Evolutionary conservation across 345 rosid genomes (phyloP), one percentile per base, ranked within the genome.

Genomic region (Chamaenerion angustifolium): DNA sequence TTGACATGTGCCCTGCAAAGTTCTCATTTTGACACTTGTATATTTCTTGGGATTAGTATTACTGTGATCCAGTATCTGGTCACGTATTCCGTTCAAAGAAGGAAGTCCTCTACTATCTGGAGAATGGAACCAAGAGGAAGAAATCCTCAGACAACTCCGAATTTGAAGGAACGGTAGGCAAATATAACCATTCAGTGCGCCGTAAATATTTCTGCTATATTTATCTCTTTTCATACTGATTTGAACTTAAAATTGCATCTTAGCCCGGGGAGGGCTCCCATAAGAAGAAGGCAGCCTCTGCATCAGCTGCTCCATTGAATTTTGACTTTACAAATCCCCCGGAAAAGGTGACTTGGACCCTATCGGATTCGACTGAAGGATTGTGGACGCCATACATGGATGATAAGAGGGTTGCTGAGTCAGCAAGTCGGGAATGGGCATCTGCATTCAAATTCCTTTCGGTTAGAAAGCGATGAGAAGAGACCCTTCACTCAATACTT

Each of bases 311-410:
- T 12, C 42, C 56, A 3, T 40, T 48, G 45, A 65, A 45, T 25
- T 83, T 83, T 53, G 89, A 87, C 69, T 71, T 64, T 52, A 16
- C 15, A 3, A 69, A 68, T 44, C 69, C 71, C 42, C 94, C 94
- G 0, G 79, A 68, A 49, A 61, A 67, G 64, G 67, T 79, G 11
- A 69, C 57, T 65, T 87, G 96, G 96, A 56, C 58, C 11, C 57
- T 79, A 49, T 15, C 61, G 12, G 60, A 66, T 42, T 53, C 63
- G 21, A 51, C 56, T 4, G 56, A 49, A 8, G 76, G 69, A 55
- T 21, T 53, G 1, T 87, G 94, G 94, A 57, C 60, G 42, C 87
- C 89, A 19, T 63, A 46, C 51, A 15, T 68, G 41, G 73, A 63
- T 19, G 71, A 63, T 1, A 46, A 59, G 25, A 65, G 58, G 68